Percentiles rank a stretch among this genome's conserved stretches.
phyloP scores from a whole-genome alignment of 495 filamentous ascomycete species.

The Neurospora tetraspora region DNA sequence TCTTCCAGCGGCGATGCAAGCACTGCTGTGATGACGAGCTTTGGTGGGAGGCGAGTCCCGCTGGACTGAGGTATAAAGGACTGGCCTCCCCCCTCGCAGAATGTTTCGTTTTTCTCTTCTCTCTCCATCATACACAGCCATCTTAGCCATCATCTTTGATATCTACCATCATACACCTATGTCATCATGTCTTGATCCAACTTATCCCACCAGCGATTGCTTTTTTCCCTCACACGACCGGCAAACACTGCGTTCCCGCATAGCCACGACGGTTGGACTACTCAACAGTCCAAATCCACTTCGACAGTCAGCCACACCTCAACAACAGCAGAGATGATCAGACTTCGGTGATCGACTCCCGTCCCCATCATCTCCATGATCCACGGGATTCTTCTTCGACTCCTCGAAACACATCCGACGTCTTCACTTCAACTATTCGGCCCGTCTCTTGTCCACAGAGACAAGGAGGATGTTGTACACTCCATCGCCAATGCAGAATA shows the following conservation, averaged over 20 bases:
- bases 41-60: not conserved
- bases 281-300: not conserved
- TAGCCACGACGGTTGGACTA: not conserved
- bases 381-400: not conserved
- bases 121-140: not conserved
- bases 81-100: not conserved
- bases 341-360: not conserved
- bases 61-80: not conserved
- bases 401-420: not conserved
- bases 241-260: not conserved
- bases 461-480: not conserved
- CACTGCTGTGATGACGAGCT: not conserved
- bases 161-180: not conserved
- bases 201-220: not conserved
- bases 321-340: not conserved
- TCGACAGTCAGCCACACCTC: not conserved
- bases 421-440: not conserved
- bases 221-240: not conserved
- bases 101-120: not conserved
- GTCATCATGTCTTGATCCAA: not conserved
- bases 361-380: not conserved
- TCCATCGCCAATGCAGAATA: no score
- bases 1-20: not conserved
- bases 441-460: not conserved
- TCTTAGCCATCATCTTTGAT: not conserved